These are phyloP conservation scores for Boletellus ananas DNA, from an alignment of 768 basidiomycete species.

Conservation along the genomic window DNA sequence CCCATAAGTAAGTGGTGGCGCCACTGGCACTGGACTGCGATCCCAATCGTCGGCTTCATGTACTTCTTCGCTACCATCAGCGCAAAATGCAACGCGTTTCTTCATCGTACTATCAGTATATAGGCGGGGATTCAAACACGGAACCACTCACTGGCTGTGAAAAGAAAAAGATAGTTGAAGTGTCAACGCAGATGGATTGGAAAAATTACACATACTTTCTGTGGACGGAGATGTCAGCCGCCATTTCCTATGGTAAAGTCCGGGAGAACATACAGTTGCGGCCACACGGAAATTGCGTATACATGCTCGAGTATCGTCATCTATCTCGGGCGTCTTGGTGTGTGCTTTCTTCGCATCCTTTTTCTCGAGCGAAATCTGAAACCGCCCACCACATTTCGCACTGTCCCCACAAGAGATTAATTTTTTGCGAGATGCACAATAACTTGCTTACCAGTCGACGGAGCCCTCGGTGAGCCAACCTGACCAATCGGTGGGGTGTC, in stretches of 20 bases:
- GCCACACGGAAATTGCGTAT: constrained; percentile 25
- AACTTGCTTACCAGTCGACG: constrained; percentile 20
- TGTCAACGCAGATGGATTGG: not conserved
- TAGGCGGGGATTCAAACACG: not conserved
- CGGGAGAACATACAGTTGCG: constrained; percentile 14
- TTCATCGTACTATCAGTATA: constrained; percentile 6
- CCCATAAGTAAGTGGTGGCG: constrained; percentile 62
- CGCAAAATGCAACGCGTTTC: constrained; percentile 64
- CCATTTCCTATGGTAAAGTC: too few species aligned
- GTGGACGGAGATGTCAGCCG: not conserved
- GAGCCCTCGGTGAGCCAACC: constrained; percentile 22
- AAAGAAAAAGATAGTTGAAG: not conserved
- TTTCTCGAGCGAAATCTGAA: constrained; percentile 23
- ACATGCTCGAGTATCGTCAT: constrained; percentile 19
- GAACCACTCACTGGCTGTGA: constrained; percentile 11
- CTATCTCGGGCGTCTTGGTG: constrained; percentile 2
- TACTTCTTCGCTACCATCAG: constrained; percentile 52
- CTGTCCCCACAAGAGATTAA: constrained; percentile 1
- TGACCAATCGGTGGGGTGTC: constrained; percentile 7
- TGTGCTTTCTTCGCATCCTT: constrained; percentile 7
- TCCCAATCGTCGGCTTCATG: constrained; percentile 77
- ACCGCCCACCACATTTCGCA: constrained; percentile 19
- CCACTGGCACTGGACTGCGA: constrained; percentile 65
- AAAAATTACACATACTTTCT: constrained; percentile 17
- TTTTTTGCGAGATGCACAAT: not conserved